Conservation (phyloP, 768 basidiomycete genomes). For the Leccinum variicolor region DNA sequence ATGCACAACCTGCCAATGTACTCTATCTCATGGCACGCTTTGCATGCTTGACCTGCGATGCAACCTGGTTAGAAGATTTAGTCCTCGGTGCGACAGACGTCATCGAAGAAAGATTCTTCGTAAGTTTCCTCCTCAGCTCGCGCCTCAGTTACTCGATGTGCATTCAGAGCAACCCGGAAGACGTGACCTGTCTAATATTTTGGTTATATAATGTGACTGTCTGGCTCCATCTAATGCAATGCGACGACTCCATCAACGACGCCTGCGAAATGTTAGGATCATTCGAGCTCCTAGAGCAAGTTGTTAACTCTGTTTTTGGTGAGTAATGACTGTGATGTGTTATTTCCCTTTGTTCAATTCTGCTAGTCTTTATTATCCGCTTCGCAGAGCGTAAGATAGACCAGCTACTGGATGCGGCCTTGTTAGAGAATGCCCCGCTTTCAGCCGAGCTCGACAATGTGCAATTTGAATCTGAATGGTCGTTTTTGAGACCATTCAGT, state of each 20-base stretch:
- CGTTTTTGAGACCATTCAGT: slow-evolving; percentile 72
- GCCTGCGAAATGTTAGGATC: slow-evolving; percentile 83
- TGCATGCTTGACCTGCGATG: slow-evolving; percentile 88
- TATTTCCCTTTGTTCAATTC: slow-evolving; percentile 1
- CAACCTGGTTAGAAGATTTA: slow-evolving; percentile 90
- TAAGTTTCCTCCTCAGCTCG: slow-evolving; percentile 41
- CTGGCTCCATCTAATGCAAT: slow-evolving; percentile 88
- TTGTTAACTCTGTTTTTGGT: slow-evolving; percentile 95
- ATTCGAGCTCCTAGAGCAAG: slow-evolving; percentile 84
- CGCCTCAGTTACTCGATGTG: slow-evolving; percentile 9
- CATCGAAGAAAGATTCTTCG: slow-evolving; percentile 91
- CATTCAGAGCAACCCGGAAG: slow-evolving; percentile 73
- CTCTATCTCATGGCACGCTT: slow-evolving; percentile 90
- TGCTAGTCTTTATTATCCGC: slow-evolving; percentile 88
- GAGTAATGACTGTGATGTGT: slow-evolving; percentile 14
- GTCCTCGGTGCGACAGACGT: slow-evolving; percentile 87
- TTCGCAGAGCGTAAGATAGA: slow-evolving; percentile 89
- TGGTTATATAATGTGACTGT: slow-evolving; percentile 93
- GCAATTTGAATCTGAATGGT: slow-evolving; percentile 97
- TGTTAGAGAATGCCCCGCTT: slow-evolving; percentile 81
- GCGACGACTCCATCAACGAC: slow-evolving; percentile 73
- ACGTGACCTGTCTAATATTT: slow-evolving; percentile 83
- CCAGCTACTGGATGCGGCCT: slow-evolving; percentile 71
- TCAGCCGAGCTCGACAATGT: slow-evolving; percentile 76
- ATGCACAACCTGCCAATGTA: slow-evolving; percentile 86